Evolutionary conservation across 768 basidiomycete species (phyloP).

Genomic region (Pulveroboletus frians): DNA sequence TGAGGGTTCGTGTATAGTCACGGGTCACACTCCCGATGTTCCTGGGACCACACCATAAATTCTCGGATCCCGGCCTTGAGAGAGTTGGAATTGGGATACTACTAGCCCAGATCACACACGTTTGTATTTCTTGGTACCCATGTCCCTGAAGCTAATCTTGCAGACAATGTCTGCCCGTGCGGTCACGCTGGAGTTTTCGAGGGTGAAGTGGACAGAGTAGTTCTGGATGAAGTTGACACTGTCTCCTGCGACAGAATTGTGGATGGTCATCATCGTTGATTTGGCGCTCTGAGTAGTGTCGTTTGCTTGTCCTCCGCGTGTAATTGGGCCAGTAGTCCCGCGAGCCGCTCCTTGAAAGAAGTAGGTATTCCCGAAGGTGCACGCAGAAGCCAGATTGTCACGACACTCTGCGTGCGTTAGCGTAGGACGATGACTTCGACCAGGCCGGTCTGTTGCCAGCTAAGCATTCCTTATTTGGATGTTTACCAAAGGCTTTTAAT

Average conservation of each 20-base stretch:
- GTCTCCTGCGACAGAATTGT: background rate
- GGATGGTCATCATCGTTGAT: background rate
- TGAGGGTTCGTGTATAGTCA: too few species aligned
- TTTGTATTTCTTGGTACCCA: background rate
- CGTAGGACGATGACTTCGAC: too few species aligned
- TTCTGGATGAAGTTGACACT: background rate
- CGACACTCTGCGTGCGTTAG: too few species aligned
- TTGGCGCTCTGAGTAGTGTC: background rate
- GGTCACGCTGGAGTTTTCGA: background rate
- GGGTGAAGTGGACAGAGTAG: background rate
- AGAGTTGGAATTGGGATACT: background rate
- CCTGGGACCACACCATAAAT: background rate
- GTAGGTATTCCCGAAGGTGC: too few species aligned
- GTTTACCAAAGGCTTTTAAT: constrained; percentile 26
- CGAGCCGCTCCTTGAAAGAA: too few species aligned
- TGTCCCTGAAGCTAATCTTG: background rate
- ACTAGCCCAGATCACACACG: background rate
- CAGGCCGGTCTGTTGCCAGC: too few species aligned
- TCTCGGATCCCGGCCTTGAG: background rate
- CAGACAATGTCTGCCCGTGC: background rate
- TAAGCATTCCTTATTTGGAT: constrained; percentile 8
- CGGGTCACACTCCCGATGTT: background rate
- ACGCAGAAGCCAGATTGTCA: too few species aligned
- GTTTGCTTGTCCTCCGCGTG: background rate
- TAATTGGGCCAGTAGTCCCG: background rate